Percentiles rank a stretch among this genome's conserved stretches.
phyloP scores from a whole-genome alignment of 441 rosid species.

The Syzygium syzygioides region DNA sequence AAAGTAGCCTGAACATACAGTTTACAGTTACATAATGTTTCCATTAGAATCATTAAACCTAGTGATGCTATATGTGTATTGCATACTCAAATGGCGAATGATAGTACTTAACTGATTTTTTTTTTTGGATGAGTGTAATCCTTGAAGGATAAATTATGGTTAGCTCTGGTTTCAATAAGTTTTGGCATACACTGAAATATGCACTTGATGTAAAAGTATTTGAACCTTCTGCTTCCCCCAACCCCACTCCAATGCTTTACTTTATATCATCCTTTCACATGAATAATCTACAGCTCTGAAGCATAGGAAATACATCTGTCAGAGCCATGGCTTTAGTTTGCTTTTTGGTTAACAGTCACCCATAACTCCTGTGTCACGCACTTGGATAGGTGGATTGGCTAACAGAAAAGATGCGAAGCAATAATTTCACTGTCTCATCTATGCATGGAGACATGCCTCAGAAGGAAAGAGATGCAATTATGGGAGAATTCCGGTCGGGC shows the following conservation, averaged over 20 bases:
- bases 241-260: background rate
- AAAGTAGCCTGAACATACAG: background rate
- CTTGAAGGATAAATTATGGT: background rate
- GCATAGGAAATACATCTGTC: background rate
- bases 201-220: background rate
- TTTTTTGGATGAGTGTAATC: background rate
- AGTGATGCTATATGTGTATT: background rate
- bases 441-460: constrained; percentile 99
- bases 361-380: background rate
- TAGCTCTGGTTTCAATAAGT: background rate
- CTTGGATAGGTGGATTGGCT: constrained; percentile 87
- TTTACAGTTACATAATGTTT: background rate
- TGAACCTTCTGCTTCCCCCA: background rate
- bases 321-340: background rate
- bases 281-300: background rate
- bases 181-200: background rate
- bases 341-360: background rate
- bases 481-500: constrained; percentile 72
- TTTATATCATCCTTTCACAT: background rate
- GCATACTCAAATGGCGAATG: background rate
- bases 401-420: constrained; percentile 85
- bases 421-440: constrained; percentile 86
- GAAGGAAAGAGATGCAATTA: constrained; percentile 86
- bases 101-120: background rate
- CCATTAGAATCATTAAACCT: background rate